Conservation (phyloP, 2,329 filamentous ascomycete species). For the Zasmidium cellare region DNA sequence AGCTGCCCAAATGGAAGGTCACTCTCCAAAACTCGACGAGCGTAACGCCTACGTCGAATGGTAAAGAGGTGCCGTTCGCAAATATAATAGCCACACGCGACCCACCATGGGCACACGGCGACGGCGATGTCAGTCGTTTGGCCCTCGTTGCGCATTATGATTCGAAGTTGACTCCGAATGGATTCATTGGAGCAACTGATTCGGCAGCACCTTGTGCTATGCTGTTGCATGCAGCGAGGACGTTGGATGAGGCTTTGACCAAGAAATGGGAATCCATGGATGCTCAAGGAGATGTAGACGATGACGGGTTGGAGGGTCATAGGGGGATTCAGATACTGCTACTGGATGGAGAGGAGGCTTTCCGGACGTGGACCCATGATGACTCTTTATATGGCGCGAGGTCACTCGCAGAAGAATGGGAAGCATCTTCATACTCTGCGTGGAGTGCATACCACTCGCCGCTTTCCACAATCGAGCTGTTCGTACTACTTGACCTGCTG, state of each 20-base stretch:
- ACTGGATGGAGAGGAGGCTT: slow-evolving; percentile 93
- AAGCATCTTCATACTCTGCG: slow-evolving; percentile 65
- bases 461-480: slow-evolving; percentile 78
- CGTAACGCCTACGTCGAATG: slow-evolving; percentile 73
- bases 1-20: slow-evolving; percentile 77
- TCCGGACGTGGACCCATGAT: slow-evolving; percentile 71
- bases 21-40: slow-evolving; percentile 88
- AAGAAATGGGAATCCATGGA: slow-evolving; percentile 78
- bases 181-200: slow-evolving; percentile 92
- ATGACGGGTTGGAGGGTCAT: slow-evolving; percentile 64
- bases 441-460: slow-evolving; percentile 73
- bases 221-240: slow-evolving; percentile 80
- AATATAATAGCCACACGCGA: slow-evolving; percentile 87
- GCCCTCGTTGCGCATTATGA: slow-evolving; percentile 95
- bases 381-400: slow-evolving; percentile 86
- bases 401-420: slow-evolving; percentile 81
- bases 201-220: slow-evolving; percentile 94
- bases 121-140: slow-evolving; percentile 74
- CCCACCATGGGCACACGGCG: slow-evolving; percentile 70
- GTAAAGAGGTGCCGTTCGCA: slow-evolving; percentile 73
- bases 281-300: slow-evolving; percentile 43
- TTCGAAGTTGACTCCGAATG: slow-evolving; percentile 73
- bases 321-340: slow-evolving; percentile 86
- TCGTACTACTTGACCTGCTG: slow-evolving; percentile 87
- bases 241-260: slow-evolving; percentile 75